Conservation (phyloP, 306 rosid genomes). For the Prunus mongolica region DNA sequence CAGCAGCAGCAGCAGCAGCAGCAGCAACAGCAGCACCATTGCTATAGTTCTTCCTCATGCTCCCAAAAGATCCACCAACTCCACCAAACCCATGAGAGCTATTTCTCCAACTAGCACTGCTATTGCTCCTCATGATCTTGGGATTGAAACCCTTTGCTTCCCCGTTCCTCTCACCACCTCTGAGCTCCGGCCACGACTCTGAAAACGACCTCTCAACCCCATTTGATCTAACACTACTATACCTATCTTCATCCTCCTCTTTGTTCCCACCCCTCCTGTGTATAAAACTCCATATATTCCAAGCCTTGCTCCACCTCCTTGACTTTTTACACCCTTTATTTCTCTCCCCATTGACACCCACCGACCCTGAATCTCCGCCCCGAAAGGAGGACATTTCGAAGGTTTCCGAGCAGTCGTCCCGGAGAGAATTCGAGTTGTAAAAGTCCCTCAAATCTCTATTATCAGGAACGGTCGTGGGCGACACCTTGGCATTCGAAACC, state of each 20-base stretch:
- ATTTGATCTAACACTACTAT: conserved; percentile 40
- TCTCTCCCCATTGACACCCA: conserved; percentile 49
- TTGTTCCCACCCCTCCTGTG: conserved; percentile 59
- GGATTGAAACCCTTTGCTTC: conserved; percentile 55
- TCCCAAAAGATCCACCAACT: conserved; percentile 42
- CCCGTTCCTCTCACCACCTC: conserved; percentile 53
- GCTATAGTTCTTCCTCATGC: conserved; percentile 54
- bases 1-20: conserved; percentile 27
- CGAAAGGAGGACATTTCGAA: conserved; percentile 48
- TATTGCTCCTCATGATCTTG: conserved; percentile 66
- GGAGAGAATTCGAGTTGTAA: conserved; percentile 61
- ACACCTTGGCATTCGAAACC: conserved; percentile 67
- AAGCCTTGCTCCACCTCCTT: conserved; percentile 74
- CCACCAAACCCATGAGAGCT: conserved; percentile 39
- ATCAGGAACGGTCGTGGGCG: conserved; percentile 54
- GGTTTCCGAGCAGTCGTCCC: conserved; percentile 76
- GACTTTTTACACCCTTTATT: conserved; percentile 66
- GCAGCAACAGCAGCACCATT: neutral
- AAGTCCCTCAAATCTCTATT: conserved; percentile 50
- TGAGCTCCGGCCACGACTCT: conserved; percentile 83
- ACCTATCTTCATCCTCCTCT: conserved; percentile 75
- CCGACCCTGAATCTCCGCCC: conserved; percentile 43
- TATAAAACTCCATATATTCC: conserved; percentile 89
- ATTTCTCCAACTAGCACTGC: conserved; percentile 95
- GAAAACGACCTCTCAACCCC: conserved; percentile 82